Evolutionary conservation across 2,329 filamentous ascomycete species (phyloP), one percentile per base, ranked within the genome.

Genomic region (Cladosporium sphaerospermum): DNA sequence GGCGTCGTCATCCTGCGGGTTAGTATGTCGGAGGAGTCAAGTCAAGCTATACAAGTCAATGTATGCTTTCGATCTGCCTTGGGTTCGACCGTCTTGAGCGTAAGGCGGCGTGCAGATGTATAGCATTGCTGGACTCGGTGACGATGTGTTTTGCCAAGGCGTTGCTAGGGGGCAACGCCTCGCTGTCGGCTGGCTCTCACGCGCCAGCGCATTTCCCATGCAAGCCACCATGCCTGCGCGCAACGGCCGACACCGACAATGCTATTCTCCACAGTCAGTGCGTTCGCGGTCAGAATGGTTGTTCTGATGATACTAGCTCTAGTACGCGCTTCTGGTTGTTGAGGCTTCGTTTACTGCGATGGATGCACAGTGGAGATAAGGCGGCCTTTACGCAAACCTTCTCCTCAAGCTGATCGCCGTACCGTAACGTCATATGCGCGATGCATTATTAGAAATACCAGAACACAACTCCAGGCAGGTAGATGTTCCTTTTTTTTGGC

Each of bases 1-100:
- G 32, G 33, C n/a, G 36, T 42, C n/a, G 51, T 37, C 45, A 53
- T 41, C 10, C 40, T 51, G 28, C 28, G 3, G 33, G 51, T 47
- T 53, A 47, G 43, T 45, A 43, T 37, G 16, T 39, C 7, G 28
- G 9, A 33, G 51, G 37, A 16, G 31, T 9, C 31, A 28, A 16
- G 18, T 36, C 3, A 40, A 42, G 48, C 48, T 37, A 51, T 51
- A 51, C 48, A 51, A 51, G 48, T 51, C 32, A 51, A 51, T 51
- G 48, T 51, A 51, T 51, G 48, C 48, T 51, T 31, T 34, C 2
- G 32, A 43, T 36, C 39, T 14, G 39, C 47, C 47, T 36, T 40
- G n/a, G 36, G 16, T 18, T 43, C 47, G 37, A 34, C 14, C 19
- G 39, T 41, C 39, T 31, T 39, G n/a, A 9, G 36, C 36, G 36